phyloP scores from a whole-genome alignment of 2,329 filamentous ascomycete species.

The Aphanoascus verrucosus region DNA sequence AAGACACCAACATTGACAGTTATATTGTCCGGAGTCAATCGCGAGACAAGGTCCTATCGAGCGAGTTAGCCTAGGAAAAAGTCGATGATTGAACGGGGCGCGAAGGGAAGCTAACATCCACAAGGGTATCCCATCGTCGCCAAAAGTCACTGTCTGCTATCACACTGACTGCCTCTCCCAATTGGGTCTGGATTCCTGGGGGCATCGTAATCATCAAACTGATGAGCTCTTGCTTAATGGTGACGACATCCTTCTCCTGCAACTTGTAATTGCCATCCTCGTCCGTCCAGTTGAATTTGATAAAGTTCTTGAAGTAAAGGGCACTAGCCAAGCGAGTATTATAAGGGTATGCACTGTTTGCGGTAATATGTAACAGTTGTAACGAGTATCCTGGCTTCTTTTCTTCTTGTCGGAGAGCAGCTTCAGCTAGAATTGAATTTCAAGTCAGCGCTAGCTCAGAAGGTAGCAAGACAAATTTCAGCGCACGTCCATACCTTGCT shows the following conservation, averaged over 20 bases:
- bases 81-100: not conserved
- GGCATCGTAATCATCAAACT: conserved; percentile 93
- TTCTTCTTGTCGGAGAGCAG: conserved; percentile 66
- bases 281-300: conserved; percentile 88
- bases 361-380: conserved; percentile 79
- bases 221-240: conserved; percentile 91
- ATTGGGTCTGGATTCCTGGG: conserved; percentile 74
- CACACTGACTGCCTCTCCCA: conserved; percentile 91
- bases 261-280: conserved; percentile 92
- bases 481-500: conserved; percentile 58
- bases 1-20: conserved; percentile 86
- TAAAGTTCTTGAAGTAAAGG: conserved; percentile 97
- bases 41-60: conserved; percentile 67
- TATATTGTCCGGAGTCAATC: conserved; percentile 70
- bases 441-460: conserved; percentile 5
- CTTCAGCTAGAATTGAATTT: conserved; percentile 54
- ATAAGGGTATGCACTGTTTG: conserved; percentile 56
- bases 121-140: conserved; percentile 90
- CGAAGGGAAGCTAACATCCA: conserved; percentile 48
- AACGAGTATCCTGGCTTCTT: conserved; percentile 79
- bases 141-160: conserved; percentile 98
- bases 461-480: not conserved
- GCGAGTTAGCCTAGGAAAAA: conserved; percentile 10
- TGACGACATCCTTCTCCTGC: conserved; percentile 65
- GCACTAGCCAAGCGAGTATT: conserved; percentile 80